Evolutionary conservation across 2,329 filamentous ascomycete genomes (phyloP).

Genomic region (Pseudocercospora pini-densiflorae): DNA sequence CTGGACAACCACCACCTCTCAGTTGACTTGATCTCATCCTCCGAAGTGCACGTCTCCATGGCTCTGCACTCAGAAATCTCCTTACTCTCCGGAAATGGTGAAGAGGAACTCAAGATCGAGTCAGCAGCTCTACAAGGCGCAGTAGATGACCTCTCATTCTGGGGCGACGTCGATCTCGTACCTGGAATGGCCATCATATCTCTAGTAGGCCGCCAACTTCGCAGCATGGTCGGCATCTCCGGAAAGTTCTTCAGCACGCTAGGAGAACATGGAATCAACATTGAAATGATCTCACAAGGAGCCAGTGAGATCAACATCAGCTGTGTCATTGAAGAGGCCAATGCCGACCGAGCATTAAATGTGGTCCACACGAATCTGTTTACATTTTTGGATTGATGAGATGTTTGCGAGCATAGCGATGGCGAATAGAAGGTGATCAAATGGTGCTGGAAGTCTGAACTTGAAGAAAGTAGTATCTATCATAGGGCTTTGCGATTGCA

Average conservation of each 20-base stretch:
- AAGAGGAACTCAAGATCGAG: conserved; percentile 54
- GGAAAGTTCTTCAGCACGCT: conserved; percentile 94
- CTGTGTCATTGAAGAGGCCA: conserved; percentile 90
- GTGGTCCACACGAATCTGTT: conserved; percentile 94
- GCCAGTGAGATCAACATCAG: conserved; percentile 99
- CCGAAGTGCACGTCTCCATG: conserved; percentile 97
- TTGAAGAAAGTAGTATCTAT: not conserved
- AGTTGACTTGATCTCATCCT: conserved; percentile 95
- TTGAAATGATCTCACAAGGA: conserved; percentile 99
- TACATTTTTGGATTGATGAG: conserved; percentile 77
- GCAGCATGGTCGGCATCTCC: conserved; percentile 91
- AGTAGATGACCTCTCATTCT: conserved; percentile 73
- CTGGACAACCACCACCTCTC: conserved; percentile 85
- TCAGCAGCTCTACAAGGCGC: conserved; percentile 53
- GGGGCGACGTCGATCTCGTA: conserved; percentile 88
- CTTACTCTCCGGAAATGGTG: conserved; percentile 52
- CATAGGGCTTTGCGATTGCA: not conserved
- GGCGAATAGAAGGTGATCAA: not conserved
- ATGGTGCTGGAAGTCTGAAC: not conserved
- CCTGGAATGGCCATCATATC: conserved; percentile 94
- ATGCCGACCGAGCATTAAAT: conserved; percentile 92
- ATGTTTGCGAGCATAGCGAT: conserved; percentile 9
- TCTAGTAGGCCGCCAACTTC: conserved; percentile 92
- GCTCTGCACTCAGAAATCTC: conserved; percentile 81
- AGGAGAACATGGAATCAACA: conserved; percentile 91